Evolutionary conservation across 139 green algal species (phyloP).

Genomic region (Chlorella sp.): DNA sequence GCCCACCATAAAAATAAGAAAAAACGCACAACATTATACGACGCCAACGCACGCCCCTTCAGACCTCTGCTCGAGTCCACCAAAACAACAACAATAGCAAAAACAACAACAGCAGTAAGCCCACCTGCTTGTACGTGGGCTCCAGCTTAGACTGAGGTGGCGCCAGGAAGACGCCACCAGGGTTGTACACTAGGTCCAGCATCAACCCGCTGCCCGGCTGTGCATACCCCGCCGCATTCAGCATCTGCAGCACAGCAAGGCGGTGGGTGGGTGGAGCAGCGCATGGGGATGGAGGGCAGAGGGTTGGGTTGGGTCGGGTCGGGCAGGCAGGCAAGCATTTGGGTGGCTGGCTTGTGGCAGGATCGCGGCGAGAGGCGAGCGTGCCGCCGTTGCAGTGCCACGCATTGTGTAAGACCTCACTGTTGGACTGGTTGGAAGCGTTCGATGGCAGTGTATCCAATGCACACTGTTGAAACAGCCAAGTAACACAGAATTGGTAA

Average conservation of each 20-base stretch:
- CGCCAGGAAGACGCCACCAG: constrained; percentile 79
- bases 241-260: constrained; percentile 44
- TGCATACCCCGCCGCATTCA: constrained; percentile 92
- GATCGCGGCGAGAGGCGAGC: too few species aligned
- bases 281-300: background rate
- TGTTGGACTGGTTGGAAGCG: too few species aligned
- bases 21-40: too few species aligned
- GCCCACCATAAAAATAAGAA: background rate
- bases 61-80: background rate
- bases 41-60: background rate
- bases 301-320: too few species aligned
- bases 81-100: background rate
- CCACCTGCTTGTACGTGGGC: constrained; percentile 40
- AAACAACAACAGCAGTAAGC: background rate
- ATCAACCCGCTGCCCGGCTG: constrained; percentile 66
- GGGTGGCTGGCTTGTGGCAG: too few species aligned
- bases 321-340: too few species aligned
- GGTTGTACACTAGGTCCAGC: constrained; percentile 98
- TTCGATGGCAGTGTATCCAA: too few species aligned
- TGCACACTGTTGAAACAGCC: too few species aligned
- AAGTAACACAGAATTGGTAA: too few species aligned
- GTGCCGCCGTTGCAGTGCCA: too few species aligned
- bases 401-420: too few species aligned
- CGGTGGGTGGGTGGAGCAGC: background rate
- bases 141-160: constrained; percentile 60